Base-by-base conservation (phyloP, 805 yeast species). In the Torulaspora delbrueckii region DNA sequence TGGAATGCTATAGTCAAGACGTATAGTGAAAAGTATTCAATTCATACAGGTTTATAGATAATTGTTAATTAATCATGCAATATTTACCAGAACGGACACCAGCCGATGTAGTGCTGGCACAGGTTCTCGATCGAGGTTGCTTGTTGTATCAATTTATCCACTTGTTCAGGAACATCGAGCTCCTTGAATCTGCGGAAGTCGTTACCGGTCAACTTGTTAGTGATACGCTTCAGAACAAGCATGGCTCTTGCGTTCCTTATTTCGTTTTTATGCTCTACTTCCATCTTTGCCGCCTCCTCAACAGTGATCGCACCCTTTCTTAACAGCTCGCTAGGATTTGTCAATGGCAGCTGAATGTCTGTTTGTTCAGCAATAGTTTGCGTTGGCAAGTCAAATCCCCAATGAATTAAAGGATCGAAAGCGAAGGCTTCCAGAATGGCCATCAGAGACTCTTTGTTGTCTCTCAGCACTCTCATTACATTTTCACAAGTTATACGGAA, bases 401-500 rank as follows among this genome's bases (percentile, higher is more conserved):
- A 93, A 60, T 90, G 90, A 58, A 93, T 93, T 68, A 93, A 78
- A 2, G 99, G 99, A 75, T 93, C 99, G 61, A 90, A 89, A 0
- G 97, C 98, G 72, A 93, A 93, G 0, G 99, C 98, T 66, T 95
- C 99, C 60, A 93, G 76, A 46, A 93, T 90, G 0, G 99, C 99
- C 95, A 95, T 86, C 62, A 93, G 75, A 0, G 98, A 93, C 65
- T 95, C 99, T 55, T 88, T 87, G 66, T 93, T 93, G 53, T 85
- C 95, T 53, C 99, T 75, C 43, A 93, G 70, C 1, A 95, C 95
- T 51, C 95, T 76, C 97, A 95, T 91, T 3, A 93, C 99, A 66
- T 91, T 90, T 61, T 93, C 98, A 66, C 97, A 86, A 0, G 98
- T 90, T 32, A 93, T 90, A 57, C 98, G 77, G 76, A 87, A 93